Evolutionary conservation across 2,329 filamentous ascomycete genomes (phyloP).

Genomic region (Akanthomyces dipterigenus): DNA sequence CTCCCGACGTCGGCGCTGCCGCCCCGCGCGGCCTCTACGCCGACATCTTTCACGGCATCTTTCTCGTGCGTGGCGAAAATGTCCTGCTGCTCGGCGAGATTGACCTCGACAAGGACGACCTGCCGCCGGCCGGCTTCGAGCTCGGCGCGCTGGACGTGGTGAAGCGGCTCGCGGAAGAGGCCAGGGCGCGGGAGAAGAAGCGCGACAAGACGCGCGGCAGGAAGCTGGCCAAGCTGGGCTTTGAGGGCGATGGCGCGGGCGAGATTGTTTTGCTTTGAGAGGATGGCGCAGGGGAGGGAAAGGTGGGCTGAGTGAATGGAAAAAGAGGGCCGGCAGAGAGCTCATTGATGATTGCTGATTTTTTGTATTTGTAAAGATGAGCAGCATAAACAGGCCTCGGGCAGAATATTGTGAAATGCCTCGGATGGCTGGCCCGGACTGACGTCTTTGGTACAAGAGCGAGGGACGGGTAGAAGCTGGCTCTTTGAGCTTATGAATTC

Average conservation of each 20-base stretch:
- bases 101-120: conserved; percentile 92
- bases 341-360: neutral
- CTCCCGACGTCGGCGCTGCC: neutral
- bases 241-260: conserved; percentile 77
- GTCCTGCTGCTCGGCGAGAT: conserved; percentile 95
- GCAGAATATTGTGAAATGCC: conserved; percentile 64
- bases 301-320: too few species aligned
- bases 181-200: conserved; percentile 60
- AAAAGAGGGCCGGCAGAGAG: too few species aligned
- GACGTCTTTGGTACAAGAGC: neutral
- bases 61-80: conserved; percentile 91
- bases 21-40: conserved; percentile 56
- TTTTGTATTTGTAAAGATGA: conserved; percentile 18
- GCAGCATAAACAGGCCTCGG: conserved; percentile 19
- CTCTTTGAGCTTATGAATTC: neutral
- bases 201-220: conserved; percentile 66
- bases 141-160: conserved; percentile 62
- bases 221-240: conserved; percentile 71
- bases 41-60: conserved; percentile 79
- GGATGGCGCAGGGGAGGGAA: neutral
- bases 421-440: conserved; percentile 13
- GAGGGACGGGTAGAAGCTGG: neutral
- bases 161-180: conserved; percentile 64
- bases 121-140: conserved; percentile 67
- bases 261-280: conserved; percentile 63